Base-by-base conservation (phyloP, 306 rosid species). In the Abrus precatorius region DNA sequence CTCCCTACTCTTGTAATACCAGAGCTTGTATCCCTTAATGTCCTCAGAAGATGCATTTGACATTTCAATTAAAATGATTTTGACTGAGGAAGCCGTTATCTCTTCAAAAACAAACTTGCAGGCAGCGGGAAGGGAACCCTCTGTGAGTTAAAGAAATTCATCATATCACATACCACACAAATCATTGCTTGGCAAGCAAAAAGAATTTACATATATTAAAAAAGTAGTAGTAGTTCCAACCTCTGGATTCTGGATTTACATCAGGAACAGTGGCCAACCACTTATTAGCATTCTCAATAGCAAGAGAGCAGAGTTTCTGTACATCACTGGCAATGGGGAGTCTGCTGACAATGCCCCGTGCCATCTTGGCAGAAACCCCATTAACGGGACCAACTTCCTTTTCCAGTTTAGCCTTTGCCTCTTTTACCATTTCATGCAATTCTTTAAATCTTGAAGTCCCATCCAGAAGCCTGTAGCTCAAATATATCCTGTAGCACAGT, bases 91-190 rank as follows among this genome's bases (percentile, higher is more conserved):
- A 68, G 94, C 83, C 64, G 93, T 75, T 62, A 90, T 88, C 88
- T 92, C 97, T 88, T 96, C 98, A 80, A 93, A 96, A 81, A 96
- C 80, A 87, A 92, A 93, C 90, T 93, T 96, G 96, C 99, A 96
- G 64, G 99, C 99, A 60, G 99, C 94, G 57, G 99, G 99, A 83
- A 96, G 97, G 6, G 99, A 96, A 76, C 89, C 99, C 87, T 93
- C 99, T 96, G 97, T 65, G 27, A 56, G 67, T 50, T 54, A 34
- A 66, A 80, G 65, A 71, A 76, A 65, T 32, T 75, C 82, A 59
- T 68, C 69, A 78, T 34, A 72, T 72, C 47, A 53, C 14, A 85
- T 49, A 65, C 52, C 74, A 74, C 8, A 36, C 32, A 62, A 69
- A 57, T 49, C 75, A 84, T 68, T 40, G 14, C 41, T 49, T 54